phyloP scores from a whole-genome alignment of 331 rosid genomes.

The Phaseolus coccineus region DNA sequence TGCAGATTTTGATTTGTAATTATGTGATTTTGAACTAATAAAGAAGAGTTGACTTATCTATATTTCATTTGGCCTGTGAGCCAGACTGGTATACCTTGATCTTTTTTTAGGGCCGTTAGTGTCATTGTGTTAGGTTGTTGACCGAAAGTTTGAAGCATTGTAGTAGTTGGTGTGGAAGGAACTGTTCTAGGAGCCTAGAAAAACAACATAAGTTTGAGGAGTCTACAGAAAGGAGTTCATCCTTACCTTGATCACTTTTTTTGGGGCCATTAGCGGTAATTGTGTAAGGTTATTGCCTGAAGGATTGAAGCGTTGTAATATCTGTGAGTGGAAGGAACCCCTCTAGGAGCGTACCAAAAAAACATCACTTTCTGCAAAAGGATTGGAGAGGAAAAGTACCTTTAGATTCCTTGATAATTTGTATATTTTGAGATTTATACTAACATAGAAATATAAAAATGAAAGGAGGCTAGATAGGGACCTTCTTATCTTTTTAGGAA shows the following conservation, averaged over 20 bases:
- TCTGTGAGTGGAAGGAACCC: background rate
- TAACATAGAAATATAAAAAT: background rate
- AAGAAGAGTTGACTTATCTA: background rate
- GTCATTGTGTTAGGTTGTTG: slow-evolving; percentile 11
- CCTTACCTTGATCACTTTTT: background rate
- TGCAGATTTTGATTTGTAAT: slow-evolving; percentile 28
- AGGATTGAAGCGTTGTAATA: slow-evolving; percentile 25
- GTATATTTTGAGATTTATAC: background rate
- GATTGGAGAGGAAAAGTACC: background rate
- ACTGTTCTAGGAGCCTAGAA: slow-evolving; percentile 12
- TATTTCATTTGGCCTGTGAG: slow-evolving; percentile 23
- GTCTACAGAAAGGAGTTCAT: background rate
- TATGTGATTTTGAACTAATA: slow-evolving; percentile 6
- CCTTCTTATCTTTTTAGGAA: slow-evolving; percentile 20
- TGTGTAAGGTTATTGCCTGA: slow-evolving; percentile 14
- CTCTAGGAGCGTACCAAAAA: background rate
- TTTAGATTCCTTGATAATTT: background rate
- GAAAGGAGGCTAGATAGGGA: background rate
- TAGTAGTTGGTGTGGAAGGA: slow-evolving; percentile 17
- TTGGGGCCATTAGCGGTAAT: slow-evolving; percentile 17
- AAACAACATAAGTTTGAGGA: background rate
- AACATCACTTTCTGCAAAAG: background rate
- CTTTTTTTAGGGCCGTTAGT: slow-evolving; percentile 11
- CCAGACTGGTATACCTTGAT: background rate
- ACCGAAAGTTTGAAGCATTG: slow-evolving; percentile 20